phyloP scores from a whole-genome alignment of 179 eudicot genomes.

The Patellifolia procumbens region DNA sequence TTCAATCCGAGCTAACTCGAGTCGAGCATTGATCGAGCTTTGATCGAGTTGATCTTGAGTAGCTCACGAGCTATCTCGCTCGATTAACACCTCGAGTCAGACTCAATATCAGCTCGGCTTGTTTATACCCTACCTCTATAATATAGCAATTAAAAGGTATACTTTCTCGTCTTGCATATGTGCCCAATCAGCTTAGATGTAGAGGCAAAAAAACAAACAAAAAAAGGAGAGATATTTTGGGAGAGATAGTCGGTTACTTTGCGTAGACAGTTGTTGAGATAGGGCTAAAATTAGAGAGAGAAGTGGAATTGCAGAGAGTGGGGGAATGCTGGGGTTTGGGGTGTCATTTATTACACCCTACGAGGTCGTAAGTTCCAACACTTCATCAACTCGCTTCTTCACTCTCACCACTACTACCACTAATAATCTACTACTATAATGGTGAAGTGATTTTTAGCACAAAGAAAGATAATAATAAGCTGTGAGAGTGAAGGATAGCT shows the following conservation, averaged over 20 bases:
- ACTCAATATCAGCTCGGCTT: no score
- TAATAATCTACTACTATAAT: neutral
- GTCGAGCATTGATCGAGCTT: no score
- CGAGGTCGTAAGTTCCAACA: slow-evolving; percentile 92
- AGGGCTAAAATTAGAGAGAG: slow-evolving; percentile 13
- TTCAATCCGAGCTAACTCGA: no score
- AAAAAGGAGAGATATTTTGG: neutral
- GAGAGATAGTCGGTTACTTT: slow-evolving; percentile 34
- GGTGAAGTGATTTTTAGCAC: no score
- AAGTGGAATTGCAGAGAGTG: slow-evolving; percentile 38
- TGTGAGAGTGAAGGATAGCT: no score
- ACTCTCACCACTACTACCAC: neutral
- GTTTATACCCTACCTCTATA: no score
- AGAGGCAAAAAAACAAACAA: neutral
- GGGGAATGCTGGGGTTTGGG: slow-evolving; percentile 82
- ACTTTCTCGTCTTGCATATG: neutral
- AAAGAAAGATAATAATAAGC: no score
- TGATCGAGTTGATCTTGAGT: no score
- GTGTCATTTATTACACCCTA: slow-evolving; percentile 58
- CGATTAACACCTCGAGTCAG: no score
- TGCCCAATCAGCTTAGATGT: neutral
- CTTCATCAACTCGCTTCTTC: slow-evolving; percentile 36
- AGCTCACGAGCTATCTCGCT: no score
- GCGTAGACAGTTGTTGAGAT: slow-evolving; percentile 32
- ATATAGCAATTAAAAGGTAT: no score